Evolutionary conservation across 768 basidiomycete genomes (phyloP).

Genomic region (Hericium erinaceus): DNA sequence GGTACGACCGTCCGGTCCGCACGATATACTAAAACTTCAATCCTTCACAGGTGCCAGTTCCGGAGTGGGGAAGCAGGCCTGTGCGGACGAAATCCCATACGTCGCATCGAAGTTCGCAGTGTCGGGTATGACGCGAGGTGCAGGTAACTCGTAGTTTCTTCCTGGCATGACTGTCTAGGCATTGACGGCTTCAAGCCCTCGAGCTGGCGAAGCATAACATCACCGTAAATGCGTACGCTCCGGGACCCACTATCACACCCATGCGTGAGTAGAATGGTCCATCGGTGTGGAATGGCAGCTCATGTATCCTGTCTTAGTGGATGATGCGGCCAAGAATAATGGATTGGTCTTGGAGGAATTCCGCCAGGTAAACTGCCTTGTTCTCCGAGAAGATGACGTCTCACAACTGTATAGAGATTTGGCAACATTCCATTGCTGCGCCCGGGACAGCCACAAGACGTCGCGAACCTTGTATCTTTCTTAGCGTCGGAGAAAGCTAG

Average conservation of each 20-base stretch:
- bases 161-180: background rate
- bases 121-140: slow-evolving; percentile 21
- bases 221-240: slow-evolving; percentile 18
- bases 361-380: too few relatives aligned
- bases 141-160: slow-evolving; percentile 1
- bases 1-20: background rate
- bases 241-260: slow-evolving; percentile 13
- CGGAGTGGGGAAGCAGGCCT: slow-evolving; percentile 1
- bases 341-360: too few relatives aligned
- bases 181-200: slow-evolving; percentile 8
- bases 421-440: background rate
- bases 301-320: too few relatives aligned
- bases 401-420: background rate
- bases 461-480: background rate
- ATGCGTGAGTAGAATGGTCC: slow-evolving; percentile 7
- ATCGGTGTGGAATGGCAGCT: background rate
- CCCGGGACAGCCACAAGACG: background rate
- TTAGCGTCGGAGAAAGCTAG: background rate
- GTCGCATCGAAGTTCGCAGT: slow-evolving; percentile 24
- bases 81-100: slow-evolving; percentile 16
- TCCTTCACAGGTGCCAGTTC: slow-evolving; percentile 5
- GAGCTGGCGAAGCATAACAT: slow-evolving; percentile 14
- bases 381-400: background rate
- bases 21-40: background rate
- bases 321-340: too few relatives aligned